Evolutionary conservation across 2,329 filamentous ascomycete species (phyloP), one percentile per base, ranked within the genome.

Genomic region (Sphaerulina vaccinii): DNA sequence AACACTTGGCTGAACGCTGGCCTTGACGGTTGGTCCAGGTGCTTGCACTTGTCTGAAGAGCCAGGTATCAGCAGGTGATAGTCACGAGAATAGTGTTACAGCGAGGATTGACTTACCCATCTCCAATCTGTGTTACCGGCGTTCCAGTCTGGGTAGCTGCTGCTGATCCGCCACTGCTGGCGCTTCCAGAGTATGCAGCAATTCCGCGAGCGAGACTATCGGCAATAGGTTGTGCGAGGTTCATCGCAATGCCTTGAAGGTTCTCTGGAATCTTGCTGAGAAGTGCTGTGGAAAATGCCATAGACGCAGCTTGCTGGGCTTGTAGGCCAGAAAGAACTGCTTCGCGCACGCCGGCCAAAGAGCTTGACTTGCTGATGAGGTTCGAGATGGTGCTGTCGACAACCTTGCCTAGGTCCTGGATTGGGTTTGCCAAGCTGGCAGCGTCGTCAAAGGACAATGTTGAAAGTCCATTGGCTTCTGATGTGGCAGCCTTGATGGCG

Each of bases 401-500:
- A 9, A 40, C 52, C 18, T 49, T 43, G 16, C 48, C 48, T 27
- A 54, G 23, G 41, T 46, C 42, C 19, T 49, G 40, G 27, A 54
- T 50, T 16, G 52, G 52, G 18, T 44, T 44, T n/a, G 52, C 42
- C 2, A 54, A 47, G 15, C 33, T 41, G 24, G 48, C 22, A 29
- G 52, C 52, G 39, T 54, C 52, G 16, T 49, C 38, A 18, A 50
- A 48, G 5, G 41, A 46, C 9, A 54, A 43, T n/a, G 46, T 46
- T 18, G 40, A 41, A 23, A 54, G 22, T 32, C 41, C 52, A 42
- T 47, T 50, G 47, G 41, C 52, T 45, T 50, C 46, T 4, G 47
- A 50, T n/a, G 41, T 54, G 15, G 46, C 52, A 18, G 48, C 38
- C 36, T 47, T 54, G 41, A 54, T 46, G 11, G 52, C 52, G 41